Percentiles rank a stretch among this genome's conserved stretches.
phyloP scores from a whole-genome alignment of 1,284 basidiomycete genomes.

The Naganishia sp. region DNA sequence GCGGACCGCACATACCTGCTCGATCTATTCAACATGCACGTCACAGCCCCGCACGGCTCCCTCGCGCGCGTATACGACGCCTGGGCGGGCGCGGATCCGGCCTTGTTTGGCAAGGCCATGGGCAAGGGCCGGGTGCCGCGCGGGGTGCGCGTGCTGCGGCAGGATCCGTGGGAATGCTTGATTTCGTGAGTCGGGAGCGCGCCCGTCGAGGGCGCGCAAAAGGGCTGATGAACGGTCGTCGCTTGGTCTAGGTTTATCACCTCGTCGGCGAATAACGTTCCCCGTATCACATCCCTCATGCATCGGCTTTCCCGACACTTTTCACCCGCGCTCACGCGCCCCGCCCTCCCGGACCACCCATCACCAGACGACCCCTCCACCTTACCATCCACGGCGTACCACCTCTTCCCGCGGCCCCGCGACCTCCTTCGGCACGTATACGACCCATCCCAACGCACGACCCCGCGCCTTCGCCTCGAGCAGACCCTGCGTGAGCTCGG shows the following conservation, averaged over 20 bases:
- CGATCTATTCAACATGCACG: conserved; percentile 5
- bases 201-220: too few species aligned
- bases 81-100: conserved; percentile 72
- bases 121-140: conserved; percentile 55
- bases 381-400: conserved; percentile 58
- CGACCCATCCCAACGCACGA: too few species aligned
- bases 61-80: conserved; percentile 66
- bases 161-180: conserved; percentile 95
- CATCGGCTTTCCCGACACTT: conserved; percentile 66
- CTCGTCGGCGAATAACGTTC: conserved; percentile 95
- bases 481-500: conserved; percentile 73
- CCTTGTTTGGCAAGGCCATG: conserved; percentile 67
- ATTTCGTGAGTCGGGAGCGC: conserved; percentile 82
- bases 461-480: conserved; percentile 60
- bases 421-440: conserved; percentile 55
- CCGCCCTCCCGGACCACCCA: conserved; percentile 38
- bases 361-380: neutral
- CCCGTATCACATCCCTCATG: conserved; percentile 86
- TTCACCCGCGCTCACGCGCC: conserved; percentile 61
- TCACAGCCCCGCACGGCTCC: conserved; percentile 29
- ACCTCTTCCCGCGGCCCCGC: conserved; percentile 82
- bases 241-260: conserved; percentile 78
- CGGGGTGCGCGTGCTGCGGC: conserved; percentile 71
- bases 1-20: conserved; percentile 36
- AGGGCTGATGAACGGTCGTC: neutral